Evolutionary conservation across 805 yeast species (phyloP).

Genomic region (Yarrowia sp.): DNA sequence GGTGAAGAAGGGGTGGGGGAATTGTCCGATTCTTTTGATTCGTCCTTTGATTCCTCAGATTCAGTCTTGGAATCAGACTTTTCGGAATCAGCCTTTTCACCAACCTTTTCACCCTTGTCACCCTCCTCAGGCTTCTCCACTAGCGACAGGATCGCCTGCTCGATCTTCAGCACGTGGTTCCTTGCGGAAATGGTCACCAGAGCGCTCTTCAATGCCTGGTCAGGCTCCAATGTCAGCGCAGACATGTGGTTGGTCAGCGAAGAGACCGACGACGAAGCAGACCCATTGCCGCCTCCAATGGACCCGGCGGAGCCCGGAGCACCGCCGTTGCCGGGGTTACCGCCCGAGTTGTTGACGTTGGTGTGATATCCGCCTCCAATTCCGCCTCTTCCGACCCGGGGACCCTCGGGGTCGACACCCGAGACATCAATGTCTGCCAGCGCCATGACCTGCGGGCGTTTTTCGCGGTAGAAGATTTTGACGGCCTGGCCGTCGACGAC

Average conservation of each 20-base stretch:
- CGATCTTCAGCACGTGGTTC: constrained; percentile 24
- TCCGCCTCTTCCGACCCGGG: constrained; percentile 14
- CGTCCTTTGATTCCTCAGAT: neutral
- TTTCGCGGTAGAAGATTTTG: constrained; percentile 52
- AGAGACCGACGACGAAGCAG: constrained; percentile 27
- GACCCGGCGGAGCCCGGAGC: constrained; percentile 10
- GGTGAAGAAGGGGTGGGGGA: neutral
- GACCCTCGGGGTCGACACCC: constrained; percentile 37
- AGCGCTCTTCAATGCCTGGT: constrained; percentile 24
- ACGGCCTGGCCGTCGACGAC: constrained; percentile 60
- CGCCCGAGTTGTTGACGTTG: constrained; percentile 7
- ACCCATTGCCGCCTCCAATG: neutral
- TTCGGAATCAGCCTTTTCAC: neutral
- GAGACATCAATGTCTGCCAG: constrained; percentile 39
- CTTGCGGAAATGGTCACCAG: constrained; percentile 12
- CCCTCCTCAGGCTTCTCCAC: neutral
- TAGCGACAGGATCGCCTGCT: constrained; percentile 11
- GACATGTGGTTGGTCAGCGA: constrained; percentile 2
- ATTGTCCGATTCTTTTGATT: too few relatives aligned
- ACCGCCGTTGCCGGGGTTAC: constrained; percentile 6
- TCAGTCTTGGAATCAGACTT: neutral
- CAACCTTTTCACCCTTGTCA: neutral
- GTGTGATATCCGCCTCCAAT: constrained; percentile 4
- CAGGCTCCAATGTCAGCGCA: constrained; percentile 16
- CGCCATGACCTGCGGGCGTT: constrained; percentile 6